A percentile compares a stretch with the other conserved stretches of the same genome.
phyloP scores from a whole-genome alignment of 352 stramenopile species.

The Globisporangium apiculatum region DNA sequence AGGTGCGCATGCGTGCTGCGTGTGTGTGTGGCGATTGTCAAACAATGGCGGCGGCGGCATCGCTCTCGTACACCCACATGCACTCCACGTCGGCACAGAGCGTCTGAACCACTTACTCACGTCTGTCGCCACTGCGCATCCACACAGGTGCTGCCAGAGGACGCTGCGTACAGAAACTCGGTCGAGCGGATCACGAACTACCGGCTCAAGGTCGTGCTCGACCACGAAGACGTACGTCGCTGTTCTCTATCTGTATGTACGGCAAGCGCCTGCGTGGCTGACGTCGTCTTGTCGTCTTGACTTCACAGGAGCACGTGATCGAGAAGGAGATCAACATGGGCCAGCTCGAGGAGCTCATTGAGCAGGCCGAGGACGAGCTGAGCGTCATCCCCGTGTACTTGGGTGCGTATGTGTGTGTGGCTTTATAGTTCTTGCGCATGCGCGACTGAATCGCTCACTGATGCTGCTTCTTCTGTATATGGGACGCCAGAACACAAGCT shows the following conservation, averaged over 20 bases:
- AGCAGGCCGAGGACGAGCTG: slow-evolving; percentile 82
- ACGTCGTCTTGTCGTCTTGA: not conserved
- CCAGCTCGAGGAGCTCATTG: slow-evolving; percentile 84
- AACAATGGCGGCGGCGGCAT: not conserved
- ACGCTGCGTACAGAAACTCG: slow-evolving; percentile 65
- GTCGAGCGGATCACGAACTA: slow-evolving; percentile 86
- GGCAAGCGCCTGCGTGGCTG: not conserved
- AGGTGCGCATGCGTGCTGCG: slow-evolving; percentile 29
- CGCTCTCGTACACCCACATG: too few species aligned
- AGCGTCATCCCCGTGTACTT: slow-evolving; percentile 82
- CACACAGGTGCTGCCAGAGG: slow-evolving; percentile 46
- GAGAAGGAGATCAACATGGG: slow-evolving; percentile 85
- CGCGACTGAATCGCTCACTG: too few species aligned
- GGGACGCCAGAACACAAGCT: slow-evolving; percentile 65
- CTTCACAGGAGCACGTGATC: slow-evolving; percentile 60
- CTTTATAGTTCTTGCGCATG: too few species aligned
- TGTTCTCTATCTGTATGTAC: not conserved
- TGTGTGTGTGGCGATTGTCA: not conserved
- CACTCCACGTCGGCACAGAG: too few species aligned
- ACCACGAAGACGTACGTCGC: slow-evolving; percentile 58
- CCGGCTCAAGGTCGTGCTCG: slow-evolving; percentile 66
- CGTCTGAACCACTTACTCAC: too few species aligned
- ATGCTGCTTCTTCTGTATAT: too few species aligned
- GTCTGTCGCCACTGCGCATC: not conserved
- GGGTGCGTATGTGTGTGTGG: slow-evolving; percentile 27